Evolutionary conservation across 208 protist genomes (phyloP), one percentile per base, ranked within the genome.

Genomic region (Crithidia bombi): DNA sequence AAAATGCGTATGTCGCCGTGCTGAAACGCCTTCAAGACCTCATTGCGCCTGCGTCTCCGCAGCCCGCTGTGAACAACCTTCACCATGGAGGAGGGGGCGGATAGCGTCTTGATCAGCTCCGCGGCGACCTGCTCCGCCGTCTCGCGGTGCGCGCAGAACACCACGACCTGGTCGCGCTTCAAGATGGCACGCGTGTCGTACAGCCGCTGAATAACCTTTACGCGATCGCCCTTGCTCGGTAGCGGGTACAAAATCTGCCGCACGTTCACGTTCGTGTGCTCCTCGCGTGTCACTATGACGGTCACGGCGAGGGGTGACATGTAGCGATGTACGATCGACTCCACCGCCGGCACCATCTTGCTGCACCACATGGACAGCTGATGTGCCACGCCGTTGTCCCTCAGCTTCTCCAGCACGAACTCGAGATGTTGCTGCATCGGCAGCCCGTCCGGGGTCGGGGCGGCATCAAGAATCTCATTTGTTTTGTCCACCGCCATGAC

Each of bases 361-460:
- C 89, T 90, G 44, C 93, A 97, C 85, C 97, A 99, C 73, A 99
- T 74, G 5, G 97, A 89, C 10, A 93, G 94, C 82, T 99, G 98
- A 64, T 73, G 72, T 14, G 54, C 44, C 19, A 85, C 80, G n/a
- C 90, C 59, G 21, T 79, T 85, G 33, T 75, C 61, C 55, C 81
- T 83, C 43, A 81, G 55, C 23, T 57, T 41, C 14, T 76, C 70
- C 30, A 99, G 61, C 52, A 99, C 98, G 25, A 83, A 95, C 44
- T 87, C 72, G 54, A 98, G 89, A 38, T 73, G 83, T 69, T 62
- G 70, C 64, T 64, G 75, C 61, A 75, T 87, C 57, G 67, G 72
- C 70, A 61, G 81, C 70, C 63, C 64, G 15, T 63, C 67, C 10
- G 23, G 33, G 15, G 28, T 66, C 4, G 63, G 38, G 11, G 66